phyloP scores from a whole-genome alignment of 2,329 filamentous ascomycete species.

The Colletotrichum spaethianum region DNA sequence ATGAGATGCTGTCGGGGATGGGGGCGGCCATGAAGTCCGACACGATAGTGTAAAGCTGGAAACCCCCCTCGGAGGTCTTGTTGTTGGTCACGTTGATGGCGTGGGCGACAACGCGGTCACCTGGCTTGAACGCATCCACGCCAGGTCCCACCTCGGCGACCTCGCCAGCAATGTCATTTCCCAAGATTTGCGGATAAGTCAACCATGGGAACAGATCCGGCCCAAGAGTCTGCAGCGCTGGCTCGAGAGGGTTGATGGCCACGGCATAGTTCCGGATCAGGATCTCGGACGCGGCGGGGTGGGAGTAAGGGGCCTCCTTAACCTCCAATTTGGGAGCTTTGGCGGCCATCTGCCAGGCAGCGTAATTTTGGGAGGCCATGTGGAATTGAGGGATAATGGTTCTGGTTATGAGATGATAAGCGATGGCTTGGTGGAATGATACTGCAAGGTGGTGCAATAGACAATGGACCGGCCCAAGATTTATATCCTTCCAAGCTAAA shows the following conservation, averaged over 20 bases:
- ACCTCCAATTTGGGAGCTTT: slow-evolving; percentile 15
- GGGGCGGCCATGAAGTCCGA: slow-evolving; percentile 46
- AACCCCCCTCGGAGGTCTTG: slow-evolving; percentile 16
- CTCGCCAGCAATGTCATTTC: slow-evolving; percentile 44
- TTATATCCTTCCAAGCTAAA: slow-evolving; percentile 6
- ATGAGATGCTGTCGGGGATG: slow-evolving; percentile 46
- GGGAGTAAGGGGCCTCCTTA: slow-evolving; percentile 27
- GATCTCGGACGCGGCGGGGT: slow-evolving; percentile 40
- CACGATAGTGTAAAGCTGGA: slow-evolving; percentile 37
- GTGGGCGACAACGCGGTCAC: slow-evolving; percentile 44
- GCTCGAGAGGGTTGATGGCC: slow-evolving; percentile 48
- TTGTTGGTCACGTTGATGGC: slow-evolving; percentile 5
- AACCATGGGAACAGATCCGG: slow-evolving; percentile 42
- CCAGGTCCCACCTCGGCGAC: slow-evolving; percentile 43
- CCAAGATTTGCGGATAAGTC: slow-evolving; percentile 33
- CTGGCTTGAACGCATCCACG: slow-evolving; percentile 43
- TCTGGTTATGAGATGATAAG: slow-evolving; percentile 9
- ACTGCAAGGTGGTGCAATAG: slow-evolving; percentile 1
- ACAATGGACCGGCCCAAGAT: slow-evolving; percentile 9
- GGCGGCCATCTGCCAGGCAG: slow-evolving; percentile 24
- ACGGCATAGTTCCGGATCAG: slow-evolving; percentile 44
- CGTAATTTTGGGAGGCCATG: slow-evolving; percentile 24
- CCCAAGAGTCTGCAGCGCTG: slow-evolving; percentile 46
- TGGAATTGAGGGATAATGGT: background rate
- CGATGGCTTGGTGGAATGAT: slow-evolving; percentile 2